Evolutionary conservation across 2,329 filamentous ascomycete species (phyloP).

Genomic region (Graphiopsis chlorocephala): DNA sequence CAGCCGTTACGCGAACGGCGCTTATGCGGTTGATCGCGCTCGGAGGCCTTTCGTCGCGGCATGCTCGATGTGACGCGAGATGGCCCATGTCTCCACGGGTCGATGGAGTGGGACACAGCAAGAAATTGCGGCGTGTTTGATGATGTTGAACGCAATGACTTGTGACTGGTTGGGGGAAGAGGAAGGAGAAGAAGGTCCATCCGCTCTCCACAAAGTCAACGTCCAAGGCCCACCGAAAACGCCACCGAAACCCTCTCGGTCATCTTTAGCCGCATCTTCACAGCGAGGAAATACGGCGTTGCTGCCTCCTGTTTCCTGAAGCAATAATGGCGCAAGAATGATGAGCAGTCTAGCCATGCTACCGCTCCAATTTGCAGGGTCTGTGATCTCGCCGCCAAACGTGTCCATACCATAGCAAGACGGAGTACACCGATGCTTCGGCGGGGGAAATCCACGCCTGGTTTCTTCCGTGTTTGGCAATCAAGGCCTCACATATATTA

Average conservation of each 20-base stretch:
- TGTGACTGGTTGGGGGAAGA: constrained; percentile 8
- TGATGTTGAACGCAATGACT: constrained; percentile 4
- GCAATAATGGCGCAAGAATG: background rate
- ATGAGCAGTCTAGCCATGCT: background rate
- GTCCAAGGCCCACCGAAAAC: constrained; percentile 10
- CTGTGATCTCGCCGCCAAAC: background rate
- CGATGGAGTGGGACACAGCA: background rate
- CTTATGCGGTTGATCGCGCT: constrained; percentile 18
- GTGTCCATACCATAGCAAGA: background rate
- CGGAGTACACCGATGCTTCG: background rate
- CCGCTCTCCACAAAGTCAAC: constrained; percentile 1
- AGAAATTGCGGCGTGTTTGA: constrained; percentile 1
- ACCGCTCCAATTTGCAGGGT: background rate
- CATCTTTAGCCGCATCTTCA: background rate
- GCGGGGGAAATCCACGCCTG: background rate
- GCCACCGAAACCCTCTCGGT: background rate
- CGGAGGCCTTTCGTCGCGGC: constrained; percentile 22
- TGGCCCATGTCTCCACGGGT: constrained; percentile 13
- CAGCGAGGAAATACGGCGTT: background rate
- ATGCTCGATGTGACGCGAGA: background rate
- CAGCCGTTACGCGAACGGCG: constrained; percentile 40
- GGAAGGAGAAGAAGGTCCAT: constrained; percentile 11
- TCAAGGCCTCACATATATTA: background rate
- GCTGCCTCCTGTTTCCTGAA: background rate
- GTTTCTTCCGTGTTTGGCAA: background rate